Conservation (phyloP, 305 asterid species). For the Fraxinus ornus region DNA sequence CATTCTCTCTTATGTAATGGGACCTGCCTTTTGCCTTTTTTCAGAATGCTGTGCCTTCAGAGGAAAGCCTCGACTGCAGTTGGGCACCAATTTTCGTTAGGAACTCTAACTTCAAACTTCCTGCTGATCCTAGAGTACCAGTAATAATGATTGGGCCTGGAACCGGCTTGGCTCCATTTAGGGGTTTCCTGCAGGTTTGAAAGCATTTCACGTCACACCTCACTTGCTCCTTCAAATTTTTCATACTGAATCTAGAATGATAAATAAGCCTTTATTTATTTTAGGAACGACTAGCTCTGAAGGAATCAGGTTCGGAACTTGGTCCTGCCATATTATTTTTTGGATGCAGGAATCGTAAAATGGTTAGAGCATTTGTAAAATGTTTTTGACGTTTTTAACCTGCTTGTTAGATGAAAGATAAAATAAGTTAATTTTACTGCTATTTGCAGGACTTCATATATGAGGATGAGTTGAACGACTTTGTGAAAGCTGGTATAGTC, state of each 20-base stretch:
- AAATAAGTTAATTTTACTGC: constrained; percentile 5
- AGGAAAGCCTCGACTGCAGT: constrained; percentile 67
- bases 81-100: constrained; percentile 77
- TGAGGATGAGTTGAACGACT: constrained; percentile 66
- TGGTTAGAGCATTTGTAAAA: constrained; percentile 51
- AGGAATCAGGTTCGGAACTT: constrained; percentile 75
- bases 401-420: not conserved
- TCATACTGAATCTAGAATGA: constrained; percentile 8
- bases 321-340: constrained; percentile 81
- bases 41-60: constrained; percentile 80
- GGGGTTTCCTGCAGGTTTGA: constrained; percentile 95
- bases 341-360: constrained; percentile 82
- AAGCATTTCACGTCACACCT: not conserved
- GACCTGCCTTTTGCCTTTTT: constrained; percentile 17
- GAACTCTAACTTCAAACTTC: constrained; percentile 83
- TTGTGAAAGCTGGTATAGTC: constrained; percentile 60
- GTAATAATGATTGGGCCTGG: constrained; percentile 93
- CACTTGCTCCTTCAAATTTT: not conserved
- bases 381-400: not conserved
- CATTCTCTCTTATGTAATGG: constrained; percentile 8
- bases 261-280: constrained; percentile 9
- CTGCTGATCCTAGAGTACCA: constrained; percentile 74
- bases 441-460: constrained; percentile 76
- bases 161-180: constrained; percentile 95
- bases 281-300: constrained; percentile 89